These are phyloP conservation scores for Backusella westeae DNA, from an alignment of 192 early-diverging fungal species.

Conservation along the genomic window DNA sequence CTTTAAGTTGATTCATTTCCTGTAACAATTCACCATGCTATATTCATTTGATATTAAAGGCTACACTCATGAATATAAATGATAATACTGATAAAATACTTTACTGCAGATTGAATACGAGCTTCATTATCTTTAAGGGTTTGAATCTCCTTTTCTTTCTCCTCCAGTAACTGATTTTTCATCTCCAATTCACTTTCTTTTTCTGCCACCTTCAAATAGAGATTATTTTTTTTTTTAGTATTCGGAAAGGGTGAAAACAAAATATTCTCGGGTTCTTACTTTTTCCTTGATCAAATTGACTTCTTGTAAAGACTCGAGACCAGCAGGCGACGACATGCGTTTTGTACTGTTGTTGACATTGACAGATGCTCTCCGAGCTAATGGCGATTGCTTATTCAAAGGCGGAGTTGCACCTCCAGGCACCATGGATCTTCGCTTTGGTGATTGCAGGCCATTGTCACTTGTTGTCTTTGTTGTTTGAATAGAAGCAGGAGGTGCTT, in stretches of 20 bases:
- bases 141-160: conserved; percentile 14
- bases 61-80: background rate
- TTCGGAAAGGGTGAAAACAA: no score
- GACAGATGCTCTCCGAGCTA: conserved; percentile 2
- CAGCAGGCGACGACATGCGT: conserved; percentile 2
- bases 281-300: conserved; percentile 4
- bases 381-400: background rate
- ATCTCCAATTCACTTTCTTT: background rate
- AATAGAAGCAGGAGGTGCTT: background rate
- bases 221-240: no score
- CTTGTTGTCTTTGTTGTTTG: background rate
- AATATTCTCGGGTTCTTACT: background rate
- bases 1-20: background rate
- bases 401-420: background rate
- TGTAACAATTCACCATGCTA: background rate
- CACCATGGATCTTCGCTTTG: conserved; percentile 9
- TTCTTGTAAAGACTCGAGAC: conserved; percentile 1
- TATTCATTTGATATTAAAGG: background rate
- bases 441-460: background rate
- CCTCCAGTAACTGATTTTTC: background rate
- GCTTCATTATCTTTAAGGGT: background rate
- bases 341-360: background rate
- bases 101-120: background rate
- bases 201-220: background rate
- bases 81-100: background rate